phyloP scores from a whole-genome alignment of 768 basidiomycete species.

The Sistotremastrum niveocremeum region DNA sequence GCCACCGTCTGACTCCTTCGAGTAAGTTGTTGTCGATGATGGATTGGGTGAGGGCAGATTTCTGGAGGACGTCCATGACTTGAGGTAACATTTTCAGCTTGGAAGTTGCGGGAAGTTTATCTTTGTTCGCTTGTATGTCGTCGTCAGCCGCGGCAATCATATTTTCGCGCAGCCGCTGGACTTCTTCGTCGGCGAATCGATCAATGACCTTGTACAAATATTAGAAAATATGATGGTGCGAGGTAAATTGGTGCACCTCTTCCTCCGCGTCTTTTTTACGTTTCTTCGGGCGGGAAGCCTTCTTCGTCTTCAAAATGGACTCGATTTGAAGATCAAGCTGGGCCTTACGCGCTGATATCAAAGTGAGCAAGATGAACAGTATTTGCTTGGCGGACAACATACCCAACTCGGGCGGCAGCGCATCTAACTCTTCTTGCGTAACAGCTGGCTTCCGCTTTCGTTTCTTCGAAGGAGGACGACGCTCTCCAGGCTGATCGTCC shows the following conservation, averaged over 20 bases:
- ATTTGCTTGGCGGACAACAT: slow-evolving; percentile 5
- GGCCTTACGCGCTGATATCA: slow-evolving; percentile 49
- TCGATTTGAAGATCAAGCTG: slow-evolving; percentile 77
- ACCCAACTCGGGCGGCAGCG: slow-evolving; percentile 73
- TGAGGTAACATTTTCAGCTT: slow-evolving; percentile 80
- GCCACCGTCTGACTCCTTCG: slow-evolving; percentile 78
- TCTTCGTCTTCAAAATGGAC: slow-evolving; percentile 74
- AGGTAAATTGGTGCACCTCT: slow-evolving; percentile 29
- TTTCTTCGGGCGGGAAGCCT: slow-evolving; percentile 44
- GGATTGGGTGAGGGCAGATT: slow-evolving; percentile 80
- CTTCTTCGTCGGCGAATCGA: slow-evolving; percentile 79
- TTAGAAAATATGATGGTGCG: slow-evolving; percentile 6
- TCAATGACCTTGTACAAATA: slow-evolving; percentile 32
- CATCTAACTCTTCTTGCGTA: slow-evolving; percentile 48
- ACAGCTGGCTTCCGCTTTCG: slow-evolving; percentile 38
- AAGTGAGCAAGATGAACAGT: background rate
- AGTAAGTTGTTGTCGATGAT: slow-evolving; percentile 93
- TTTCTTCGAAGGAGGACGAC: slow-evolving; percentile 24
- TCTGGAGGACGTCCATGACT: slow-evolving; percentile 86
- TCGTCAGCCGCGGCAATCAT: slow-evolving; percentile 83
- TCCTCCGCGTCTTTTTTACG: slow-evolving; percentile 65
- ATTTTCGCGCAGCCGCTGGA: slow-evolving; percentile 71
- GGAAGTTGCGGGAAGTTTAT: slow-evolving; percentile 66
- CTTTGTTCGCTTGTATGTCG: slow-evolving; percentile 67
- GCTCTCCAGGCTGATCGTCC: slow-evolving; percentile 18